Evolutionary conservation across 2,329 filamentous ascomycete genomes (phyloP).

Genomic region (Ophiostoma novo-ulmi): DNA sequence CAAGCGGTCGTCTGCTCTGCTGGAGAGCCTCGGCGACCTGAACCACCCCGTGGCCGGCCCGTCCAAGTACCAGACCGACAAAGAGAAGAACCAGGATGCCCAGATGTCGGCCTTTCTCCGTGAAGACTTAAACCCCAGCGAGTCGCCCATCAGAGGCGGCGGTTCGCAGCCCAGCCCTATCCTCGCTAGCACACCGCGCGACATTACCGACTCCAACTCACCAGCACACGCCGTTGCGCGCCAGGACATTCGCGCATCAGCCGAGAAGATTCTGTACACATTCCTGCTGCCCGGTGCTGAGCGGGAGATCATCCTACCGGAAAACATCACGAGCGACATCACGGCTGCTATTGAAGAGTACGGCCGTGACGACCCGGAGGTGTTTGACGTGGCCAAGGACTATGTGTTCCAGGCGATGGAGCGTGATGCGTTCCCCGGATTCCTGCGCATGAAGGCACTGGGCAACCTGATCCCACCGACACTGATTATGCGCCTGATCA

Average conservation of each 20-base stretch:
- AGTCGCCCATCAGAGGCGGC: conserved; percentile 50
- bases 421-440: conserved; percentile 95
- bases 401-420: conserved; percentile 99
- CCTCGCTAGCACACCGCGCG: conserved; percentile 55
- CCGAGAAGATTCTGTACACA: conserved; percentile 98
- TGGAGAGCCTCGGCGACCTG: conserved; percentile 68
- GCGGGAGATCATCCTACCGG: conserved; percentile 88
- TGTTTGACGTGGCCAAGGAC: conserved; percentile 96
- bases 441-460: conserved; percentile 87
- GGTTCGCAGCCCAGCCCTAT: conserved; percentile 42
- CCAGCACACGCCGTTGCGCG: conserved; percentile 79
- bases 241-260: conserved; percentile 84
- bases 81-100: conserved; percentile 75
- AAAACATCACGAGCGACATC: conserved; percentile 79
- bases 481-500: conserved; percentile 75
- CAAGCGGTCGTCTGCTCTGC: conserved; percentile 75
- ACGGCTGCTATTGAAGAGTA: conserved; percentile 84
- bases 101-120: conserved; percentile 88
- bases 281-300: conserved; percentile 93
- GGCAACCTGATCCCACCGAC: conserved; percentile 93
- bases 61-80: conserved; percentile 60
- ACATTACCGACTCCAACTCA: conserved; percentile 70
- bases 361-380: conserved; percentile 89
- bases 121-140: conserved; percentile 49
- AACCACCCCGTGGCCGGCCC: conserved; percentile 54